Evolutionary conservation across 2,329 filamentous ascomycete genomes (phyloP).

Genomic region (Epichloe sp.): DNA sequence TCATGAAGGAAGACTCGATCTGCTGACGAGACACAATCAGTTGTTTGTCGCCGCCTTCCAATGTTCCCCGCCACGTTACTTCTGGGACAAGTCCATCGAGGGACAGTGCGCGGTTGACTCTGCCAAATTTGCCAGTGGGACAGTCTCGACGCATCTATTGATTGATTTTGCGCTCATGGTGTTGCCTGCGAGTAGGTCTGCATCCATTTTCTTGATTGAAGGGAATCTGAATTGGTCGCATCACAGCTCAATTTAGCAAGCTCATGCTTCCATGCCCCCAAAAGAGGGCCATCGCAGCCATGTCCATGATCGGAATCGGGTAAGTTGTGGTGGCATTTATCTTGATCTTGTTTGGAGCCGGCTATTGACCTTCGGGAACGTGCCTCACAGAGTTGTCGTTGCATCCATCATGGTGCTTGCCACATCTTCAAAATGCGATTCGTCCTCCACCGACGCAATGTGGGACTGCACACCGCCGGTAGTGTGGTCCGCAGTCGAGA

Average conservation of each 20-base stretch:
- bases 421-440: not conserved
- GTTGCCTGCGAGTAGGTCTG: not conserved
- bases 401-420: slow-evolving; percentile 1
- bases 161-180: not conserved
- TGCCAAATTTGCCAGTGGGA: slow-evolving; percentile 4
- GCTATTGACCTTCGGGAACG: not conserved
- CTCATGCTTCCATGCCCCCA: not conserved
- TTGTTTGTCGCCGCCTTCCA: not conserved
- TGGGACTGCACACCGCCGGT: not conserved
- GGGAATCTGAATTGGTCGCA: not conserved
- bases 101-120: slow-evolving; percentile 4
- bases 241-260: not conserved
- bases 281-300: slow-evolving; percentile 1
- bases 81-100: slow-evolving; percentile 3
- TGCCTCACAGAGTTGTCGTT: not conserved
- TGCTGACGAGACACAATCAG: not conserved
- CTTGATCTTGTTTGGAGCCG: not conserved
- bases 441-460: not conserved
- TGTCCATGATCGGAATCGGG: slow-evolving; percentile 1
- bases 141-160: not conserved
- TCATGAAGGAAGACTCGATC: too few relatives aligned
- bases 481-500: slow-evolving; percentile 2
- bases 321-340: not conserved
- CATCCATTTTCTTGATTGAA: not conserved
- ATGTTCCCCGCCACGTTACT: not conserved